Conservation (phyloP, 176 grass and related monocot genomes). For the Bonia amplexicaulis region DNA sequence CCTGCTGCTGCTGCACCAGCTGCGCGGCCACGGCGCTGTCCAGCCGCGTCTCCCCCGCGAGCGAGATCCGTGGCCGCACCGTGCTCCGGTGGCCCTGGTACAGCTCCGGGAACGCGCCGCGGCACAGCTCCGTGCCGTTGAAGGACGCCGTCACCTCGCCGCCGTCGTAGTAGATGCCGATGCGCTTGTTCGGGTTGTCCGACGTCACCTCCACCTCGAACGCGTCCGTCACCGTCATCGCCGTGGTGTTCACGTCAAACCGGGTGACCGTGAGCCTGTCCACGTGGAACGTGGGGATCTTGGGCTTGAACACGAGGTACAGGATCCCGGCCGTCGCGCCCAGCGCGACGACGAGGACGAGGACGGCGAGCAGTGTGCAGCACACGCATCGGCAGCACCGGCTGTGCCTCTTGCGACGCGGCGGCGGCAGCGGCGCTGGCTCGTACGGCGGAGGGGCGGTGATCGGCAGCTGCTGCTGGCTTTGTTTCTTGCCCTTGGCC, state of each 20-base stretch:
- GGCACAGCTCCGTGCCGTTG: slow-evolving; percentile 60
- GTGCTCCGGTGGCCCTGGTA: slow-evolving; percentile 91
- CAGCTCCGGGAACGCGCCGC: slow-evolving; percentile 62
- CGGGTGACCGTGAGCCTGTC: slow-evolving; percentile 47
- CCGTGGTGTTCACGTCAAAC: slow-evolving; percentile 42
- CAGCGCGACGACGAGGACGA: slow-evolving; percentile 39
- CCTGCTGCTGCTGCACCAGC: slow-evolving; percentile 35
- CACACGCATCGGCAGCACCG: slow-evolving; percentile 75
- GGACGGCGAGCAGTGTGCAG: slow-evolving; percentile 37
- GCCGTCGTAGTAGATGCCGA: slow-evolving; percentile 81
- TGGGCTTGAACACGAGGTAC: slow-evolving; percentile 74
- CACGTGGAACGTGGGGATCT: slow-evolving; percentile 76
- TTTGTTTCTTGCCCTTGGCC: neutral
- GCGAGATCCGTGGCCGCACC: slow-evolving; percentile 31
- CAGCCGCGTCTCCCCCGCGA: slow-evolving; percentile 48
- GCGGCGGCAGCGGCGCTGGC: neutral
- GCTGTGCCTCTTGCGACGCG: slow-evolving; percentile 4
- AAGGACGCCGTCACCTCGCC: slow-evolving; percentile 54
- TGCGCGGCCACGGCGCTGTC: slow-evolving; percentile 41
- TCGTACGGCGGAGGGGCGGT: slow-evolving; percentile 18
- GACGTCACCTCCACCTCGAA: slow-evolving; percentile 66
- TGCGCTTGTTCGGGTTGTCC: slow-evolving; percentile 69
- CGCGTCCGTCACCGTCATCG: slow-evolving; percentile 27
- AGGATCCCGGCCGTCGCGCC: slow-evolving; percentile 76
- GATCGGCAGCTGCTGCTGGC: neutral